phyloP scores from a whole-genome alignment of 139 green algal species.

The Asterochloris erici region DNA sequence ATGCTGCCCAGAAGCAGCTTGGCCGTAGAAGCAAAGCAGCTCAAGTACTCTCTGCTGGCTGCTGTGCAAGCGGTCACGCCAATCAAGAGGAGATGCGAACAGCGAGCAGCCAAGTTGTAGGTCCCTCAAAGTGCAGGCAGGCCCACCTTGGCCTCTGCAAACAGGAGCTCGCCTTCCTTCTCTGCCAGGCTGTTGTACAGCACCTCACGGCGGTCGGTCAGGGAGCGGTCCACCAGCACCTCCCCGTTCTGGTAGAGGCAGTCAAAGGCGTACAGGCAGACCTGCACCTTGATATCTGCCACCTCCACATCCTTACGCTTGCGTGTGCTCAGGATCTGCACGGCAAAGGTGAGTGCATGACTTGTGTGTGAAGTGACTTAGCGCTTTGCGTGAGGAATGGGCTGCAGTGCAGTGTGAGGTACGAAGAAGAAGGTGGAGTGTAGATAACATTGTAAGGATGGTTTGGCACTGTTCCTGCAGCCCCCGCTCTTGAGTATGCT shows the following conservation, averaged over 20 bases:
- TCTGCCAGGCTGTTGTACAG: conserved; percentile 65
- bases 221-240: conserved; percentile 68
- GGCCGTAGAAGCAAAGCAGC: too few species aligned
- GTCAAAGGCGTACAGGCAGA: conserved; percentile 94
- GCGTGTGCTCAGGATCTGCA: conserved; percentile 82
- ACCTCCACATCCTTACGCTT: conserved; percentile 87
- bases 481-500: too few species aligned
- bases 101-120: neutral
- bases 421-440: too few species aligned
- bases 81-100: too few species aligned
- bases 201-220: conserved; percentile 71
- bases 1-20: too few species aligned
- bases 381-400: neutral
- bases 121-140: conserved; percentile 11
- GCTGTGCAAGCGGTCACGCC: too few species aligned
- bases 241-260: conserved; percentile 94
- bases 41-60: too few species aligned
- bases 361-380: neutral
- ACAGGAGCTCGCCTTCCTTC: conserved; percentile 71
- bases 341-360: neutral
- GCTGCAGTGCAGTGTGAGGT: too few species aligned
- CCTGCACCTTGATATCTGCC: conserved; percentile 85
- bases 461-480: too few species aligned
- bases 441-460: too few species aligned
- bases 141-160: conserved; percentile 69